Evolutionary conservation across 345 rosid genomes (phyloP).

Genomic region (Bruguiera gymnorhiza): DNA sequence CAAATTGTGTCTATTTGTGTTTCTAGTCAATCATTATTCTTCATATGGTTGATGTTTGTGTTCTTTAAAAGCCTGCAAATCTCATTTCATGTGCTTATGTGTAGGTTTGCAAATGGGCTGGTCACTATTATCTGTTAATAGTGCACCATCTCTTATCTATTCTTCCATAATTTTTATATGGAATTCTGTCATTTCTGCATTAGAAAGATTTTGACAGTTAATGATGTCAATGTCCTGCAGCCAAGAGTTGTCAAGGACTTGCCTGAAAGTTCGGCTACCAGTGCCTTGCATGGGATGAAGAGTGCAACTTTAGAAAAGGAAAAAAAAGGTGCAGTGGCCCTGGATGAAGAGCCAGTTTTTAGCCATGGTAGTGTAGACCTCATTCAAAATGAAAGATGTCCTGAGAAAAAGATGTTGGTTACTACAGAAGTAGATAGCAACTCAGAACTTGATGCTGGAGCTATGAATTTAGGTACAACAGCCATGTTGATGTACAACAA

Average conservation of each 20-base stretch:
- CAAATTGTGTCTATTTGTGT: background rate
- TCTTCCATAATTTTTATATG: background rate
- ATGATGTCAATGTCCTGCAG: conserved; percentile 43
- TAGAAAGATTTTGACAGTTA: conserved; percentile 17
- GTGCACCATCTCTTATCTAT: background rate
- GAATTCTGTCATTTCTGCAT: conserved; percentile 4
- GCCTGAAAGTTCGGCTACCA: conserved; percentile 37
- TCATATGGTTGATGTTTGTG: background rate
- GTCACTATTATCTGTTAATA: background rate
- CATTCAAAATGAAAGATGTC: conserved; percentile 26
- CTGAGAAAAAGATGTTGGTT: conserved; percentile 22
- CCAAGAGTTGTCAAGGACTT: conserved; percentile 48
- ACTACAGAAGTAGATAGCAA: conserved; percentile 25
- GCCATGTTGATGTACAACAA: conserved; percentile 20
- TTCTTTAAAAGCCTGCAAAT: background rate
- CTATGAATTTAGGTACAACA: conserved; percentile 35
- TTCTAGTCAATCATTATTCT: background rate
- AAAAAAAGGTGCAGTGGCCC: conserved; percentile 27
- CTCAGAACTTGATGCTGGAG: conserved; percentile 32
- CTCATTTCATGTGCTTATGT: background rate
- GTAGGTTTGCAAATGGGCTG: conserved; percentile 1
- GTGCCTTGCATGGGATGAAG: conserved; percentile 25
- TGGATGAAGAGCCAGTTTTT: conserved; percentile 29
- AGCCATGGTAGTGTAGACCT: conserved; percentile 24
- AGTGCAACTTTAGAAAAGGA: conserved; percentile 36